Evolutionary conservation across 768 basidiomycete genomes (phyloP), one percentile per base, ranked within the genome.

Genomic region (Terana coerulea): DNA sequence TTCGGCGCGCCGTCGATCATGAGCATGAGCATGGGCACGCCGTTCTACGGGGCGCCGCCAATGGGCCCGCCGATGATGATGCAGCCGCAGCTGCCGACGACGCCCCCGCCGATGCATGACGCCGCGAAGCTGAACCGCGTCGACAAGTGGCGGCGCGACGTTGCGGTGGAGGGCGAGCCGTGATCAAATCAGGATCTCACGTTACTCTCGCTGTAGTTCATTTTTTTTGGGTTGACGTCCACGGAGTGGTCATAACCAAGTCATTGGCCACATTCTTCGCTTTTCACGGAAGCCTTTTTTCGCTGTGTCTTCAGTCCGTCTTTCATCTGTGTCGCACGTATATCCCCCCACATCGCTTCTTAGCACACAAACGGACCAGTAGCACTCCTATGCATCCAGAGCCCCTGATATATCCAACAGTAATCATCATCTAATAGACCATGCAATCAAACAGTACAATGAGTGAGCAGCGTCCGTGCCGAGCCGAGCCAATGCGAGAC

Each of bases 71-170:
- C 68, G 44, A 69, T 76, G 47, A 73, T 76, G 29, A 67, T 80
- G 60, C 64, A 70, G 12, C 59, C 70, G 15, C 64, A 69, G 28
- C 69, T 77, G 29, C 76, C 81, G 14, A 36, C 58, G 28, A 82
- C 84, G 1, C 84, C 86, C 22, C 84, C 86, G 12, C 83, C 82
- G 8, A 62, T 75, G 34, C 78, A 77, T 21, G 89, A 91, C 52
- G 70, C 78, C 33, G 75, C 72, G 30, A 91, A 90, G 63, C 86
- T 76, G 55, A 79, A 77, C 8, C 74, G 79, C 3, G 89, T 92
- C 24, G 90, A 92, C 65, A 78, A 79, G 54, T 92, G 90, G 90
- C 80, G 90, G 57, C 82, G 77, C 55, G 81, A 88, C 59, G 87
- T 92, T 39, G 82, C 79, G 15, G 80, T 86, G 10, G 87, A 87